Base-by-base conservation (phyloP, 192 early-diverging fungal genomes). In the Chytriomyces hyalinus region DNA sequence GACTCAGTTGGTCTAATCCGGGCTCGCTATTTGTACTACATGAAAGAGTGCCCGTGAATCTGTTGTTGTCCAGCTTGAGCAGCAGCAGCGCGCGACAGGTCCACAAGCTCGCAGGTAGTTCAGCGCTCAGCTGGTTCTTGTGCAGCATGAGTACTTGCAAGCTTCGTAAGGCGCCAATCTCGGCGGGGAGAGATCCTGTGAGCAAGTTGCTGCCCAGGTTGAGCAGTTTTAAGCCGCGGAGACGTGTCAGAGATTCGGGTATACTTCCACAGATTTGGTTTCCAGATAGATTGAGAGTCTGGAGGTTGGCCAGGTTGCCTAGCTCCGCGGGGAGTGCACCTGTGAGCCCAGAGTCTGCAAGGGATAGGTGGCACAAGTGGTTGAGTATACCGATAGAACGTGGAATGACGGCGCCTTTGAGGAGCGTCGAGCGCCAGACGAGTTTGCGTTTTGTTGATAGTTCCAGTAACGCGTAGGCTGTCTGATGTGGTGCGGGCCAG, bases 21-120 rank as follows among this genome's bases (percentile, higher is more conserved):
- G 17, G 17, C 2, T 36, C 36, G 4, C 36, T 36, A 36, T 36
- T 36, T 36, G 36, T 36, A 15, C 57, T 11, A 15, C 57, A 20
- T n/a, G 20, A 1, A 24, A 65, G 17, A 2, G 15, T 15, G 3
- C 63, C 63, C 11, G 15, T 17, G 17, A 65, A 28, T 13, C 3
- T 11, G 63, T 65, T 65, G 63, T 65, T n/a, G 20, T n/a, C 63
- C n/a, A 65, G 63, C 3, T 65, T 36, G 20, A 65, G 28, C 10
- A 26, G 11, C 26, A n/a, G 11, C 4, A 65, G 28, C 11, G n/a
- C n/a, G 2, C 17, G 26, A 17, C 13, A 26, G 26, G 13, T 65
- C 28, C 63, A n/a, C 63, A 65, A 22, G 1, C 17, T 11, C 26
- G 17, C 63, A 6, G 53, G 50, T 10, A 72, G 13, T 72, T 50